Base-by-base conservation (phyloP, 1,139 yeast species). In the Pichia sp. region DNA sequence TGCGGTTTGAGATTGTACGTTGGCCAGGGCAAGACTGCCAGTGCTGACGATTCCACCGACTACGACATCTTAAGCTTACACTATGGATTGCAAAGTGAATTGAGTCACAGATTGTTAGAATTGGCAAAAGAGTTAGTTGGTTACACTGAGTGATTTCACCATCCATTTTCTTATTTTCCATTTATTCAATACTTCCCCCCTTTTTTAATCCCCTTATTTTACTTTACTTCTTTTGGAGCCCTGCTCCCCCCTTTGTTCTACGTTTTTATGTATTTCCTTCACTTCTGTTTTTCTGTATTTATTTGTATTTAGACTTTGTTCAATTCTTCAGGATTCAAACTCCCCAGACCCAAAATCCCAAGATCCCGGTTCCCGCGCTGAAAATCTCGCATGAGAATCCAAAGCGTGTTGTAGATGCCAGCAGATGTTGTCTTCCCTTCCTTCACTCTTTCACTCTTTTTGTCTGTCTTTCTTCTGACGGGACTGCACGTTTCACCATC, bases 121-220 rank as follows among this genome's bases (percentile, higher is more conserved):
- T 41, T 63, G 35, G 60, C 60, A 3, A 59, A 55, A 52, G 53
- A 54, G 33, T 45, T 62, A 24, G 59, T 54, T 12, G 67, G 67
- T 9, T 62, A 63, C 41, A 27, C 19, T 11, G 34, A 27, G n/a
- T 38, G 31, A 28, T 28, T 28, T 28, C 31, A 12, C 31, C 14
- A 6, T 12, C 14, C 18, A 32, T 40, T 14, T 34, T 24, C 12
- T 24, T 21, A 20, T 12, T 19, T 15, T 27, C 24, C 8, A 22
- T 21, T 33, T 33, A 12, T 21, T 17, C n/a, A 2, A n/a, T 15
- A n/a, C n/a, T 33, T 10, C 27, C 27, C 10, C 27, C 27, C 7
- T 24, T 24, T 24, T 10, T 24, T 24, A 24, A 8, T 24, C 7
- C 7, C 10, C 9, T 24, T 24, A 8, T 24, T 24, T 24, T 24